Conservation (phyloP, 257 asterid genomes). For the Nicotiana tabacum region DNA sequence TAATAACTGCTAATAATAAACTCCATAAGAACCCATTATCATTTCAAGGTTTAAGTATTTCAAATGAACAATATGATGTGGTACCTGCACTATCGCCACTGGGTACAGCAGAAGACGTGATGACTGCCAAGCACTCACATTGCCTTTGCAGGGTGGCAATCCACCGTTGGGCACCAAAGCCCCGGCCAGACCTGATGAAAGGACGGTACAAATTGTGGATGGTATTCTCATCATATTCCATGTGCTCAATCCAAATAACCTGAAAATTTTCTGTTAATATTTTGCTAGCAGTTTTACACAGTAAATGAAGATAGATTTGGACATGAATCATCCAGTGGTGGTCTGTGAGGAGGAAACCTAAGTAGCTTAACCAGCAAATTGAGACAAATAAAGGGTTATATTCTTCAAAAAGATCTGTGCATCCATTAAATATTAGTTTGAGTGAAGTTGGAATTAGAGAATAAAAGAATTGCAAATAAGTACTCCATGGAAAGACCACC, state of each 20-base stretch:
- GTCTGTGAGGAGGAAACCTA: neutral
- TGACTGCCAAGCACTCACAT: slow-evolving; percentile 44
- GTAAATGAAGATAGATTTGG: neutral
- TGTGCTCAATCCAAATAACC: slow-evolving; percentile 89
- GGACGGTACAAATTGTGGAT: slow-evolving; percentile 54
- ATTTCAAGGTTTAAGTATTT: neutral
- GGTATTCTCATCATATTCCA: slow-evolving; percentile 55
- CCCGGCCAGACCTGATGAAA: slow-evolving; percentile 64
- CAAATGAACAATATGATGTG: neutral
- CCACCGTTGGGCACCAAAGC: slow-evolving; percentile 85
- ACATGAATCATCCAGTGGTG: neutral
- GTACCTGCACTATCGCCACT: slow-evolving; percentile 52
- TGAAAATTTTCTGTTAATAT: slow-evolving; percentile 21
- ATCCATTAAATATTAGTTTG: neutral
- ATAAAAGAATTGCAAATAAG: neutral
- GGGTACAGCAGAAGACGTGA: slow-evolving; percentile 42
- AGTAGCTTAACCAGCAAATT: neutral
- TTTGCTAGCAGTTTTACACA: neutral
- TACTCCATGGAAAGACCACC: neutral
- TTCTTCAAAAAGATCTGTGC: neutral
- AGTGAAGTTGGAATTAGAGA: neutral
- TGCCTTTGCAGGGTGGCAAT: slow-evolving; percentile 57
- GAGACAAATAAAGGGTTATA: neutral
- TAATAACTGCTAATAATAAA: slow-evolving; percentile 30
- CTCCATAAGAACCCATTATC: neutral